These are phyloP conservation scores for Trichoderma breve DNA, from an alignment of 2,329 filamentous ascomycete genomes.

Conservation along the genomic window DNA sequence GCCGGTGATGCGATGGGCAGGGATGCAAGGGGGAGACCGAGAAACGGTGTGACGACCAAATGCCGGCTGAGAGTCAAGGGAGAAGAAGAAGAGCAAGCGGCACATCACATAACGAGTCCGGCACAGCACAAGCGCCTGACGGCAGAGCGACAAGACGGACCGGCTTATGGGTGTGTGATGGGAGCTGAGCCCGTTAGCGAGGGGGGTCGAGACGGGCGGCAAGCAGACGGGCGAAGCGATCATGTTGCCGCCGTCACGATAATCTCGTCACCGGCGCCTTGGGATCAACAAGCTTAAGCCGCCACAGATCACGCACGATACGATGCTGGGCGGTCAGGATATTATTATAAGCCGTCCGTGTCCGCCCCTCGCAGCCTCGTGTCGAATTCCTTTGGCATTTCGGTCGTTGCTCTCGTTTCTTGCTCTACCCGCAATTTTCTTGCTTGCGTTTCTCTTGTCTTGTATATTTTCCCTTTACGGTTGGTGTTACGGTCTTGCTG, in stretches of 20 bases:
- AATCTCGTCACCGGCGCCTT: slow-evolving; percentile 16
- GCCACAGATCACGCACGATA: background rate
- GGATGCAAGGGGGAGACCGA: background rate
- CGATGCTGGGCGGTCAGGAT: background rate
- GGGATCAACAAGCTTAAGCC: background rate
- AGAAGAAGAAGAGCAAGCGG: background rate
- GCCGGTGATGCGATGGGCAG: background rate
- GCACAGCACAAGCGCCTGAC: background rate
- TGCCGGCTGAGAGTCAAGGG: background rate
- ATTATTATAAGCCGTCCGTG: background rate
- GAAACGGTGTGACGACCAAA: background rate
- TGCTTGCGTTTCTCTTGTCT: background rate
- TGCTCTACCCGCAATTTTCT: background rate
- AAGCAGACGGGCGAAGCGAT: background rate
- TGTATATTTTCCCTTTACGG: background rate
- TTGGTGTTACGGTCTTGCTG: background rate
- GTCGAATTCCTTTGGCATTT: background rate
- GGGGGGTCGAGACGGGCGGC: slow-evolving; percentile 1
- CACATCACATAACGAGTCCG: background rate
- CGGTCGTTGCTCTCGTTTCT: background rate
- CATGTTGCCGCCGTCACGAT: slow-evolving; percentile 17
- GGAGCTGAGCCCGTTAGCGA: slow-evolving; percentile 6
- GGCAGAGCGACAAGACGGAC: background rate
- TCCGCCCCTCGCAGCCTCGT: background rate
- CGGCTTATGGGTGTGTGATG: background rate